Conservation (phyloP, 2,329 filamentous ascomycete genomes). For the Trichoderma pleuroti region DNA sequence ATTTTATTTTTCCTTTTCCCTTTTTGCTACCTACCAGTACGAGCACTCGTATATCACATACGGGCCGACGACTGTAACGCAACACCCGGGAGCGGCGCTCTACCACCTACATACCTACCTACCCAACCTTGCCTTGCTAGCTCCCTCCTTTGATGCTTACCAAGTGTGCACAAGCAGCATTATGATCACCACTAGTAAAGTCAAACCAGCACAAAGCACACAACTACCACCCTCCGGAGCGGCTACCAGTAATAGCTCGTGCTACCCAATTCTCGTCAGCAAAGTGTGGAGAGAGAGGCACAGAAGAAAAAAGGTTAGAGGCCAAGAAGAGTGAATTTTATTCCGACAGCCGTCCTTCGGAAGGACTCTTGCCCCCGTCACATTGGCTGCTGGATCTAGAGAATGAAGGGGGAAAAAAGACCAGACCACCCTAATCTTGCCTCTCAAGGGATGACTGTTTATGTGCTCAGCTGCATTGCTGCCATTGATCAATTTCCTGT, state of each 20-base stretch:
- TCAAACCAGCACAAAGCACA: constrained; percentile 1
- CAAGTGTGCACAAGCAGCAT: constrained; percentile 3
- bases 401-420: neutral
- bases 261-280: neutral
- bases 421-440: neutral
- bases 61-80: constrained; percentile 2
- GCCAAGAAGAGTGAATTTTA: neutral
- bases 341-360: neutral
- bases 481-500: neutral
- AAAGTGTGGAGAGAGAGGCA: constrained; percentile 10
- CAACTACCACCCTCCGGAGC: neutral
- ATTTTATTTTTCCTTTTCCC: neutral
- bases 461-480: neutral
- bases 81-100: neutral
- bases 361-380: neutral
- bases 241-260: neutral
- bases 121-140: neutral
- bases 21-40: neutral
- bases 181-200: neutral
- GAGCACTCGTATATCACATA: neutral
- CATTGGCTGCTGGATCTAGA: neutral
- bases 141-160: constrained; percentile 7
- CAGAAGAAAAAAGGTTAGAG: neutral
- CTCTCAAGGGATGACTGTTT: neutral
- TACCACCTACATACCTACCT: neutral